These are phyloP conservation scores for Phaeosphaeriaceae sp. DNA, from an alignment of 2,329 filamentous ascomycete genomes.

Conservation along the genomic window DNA sequence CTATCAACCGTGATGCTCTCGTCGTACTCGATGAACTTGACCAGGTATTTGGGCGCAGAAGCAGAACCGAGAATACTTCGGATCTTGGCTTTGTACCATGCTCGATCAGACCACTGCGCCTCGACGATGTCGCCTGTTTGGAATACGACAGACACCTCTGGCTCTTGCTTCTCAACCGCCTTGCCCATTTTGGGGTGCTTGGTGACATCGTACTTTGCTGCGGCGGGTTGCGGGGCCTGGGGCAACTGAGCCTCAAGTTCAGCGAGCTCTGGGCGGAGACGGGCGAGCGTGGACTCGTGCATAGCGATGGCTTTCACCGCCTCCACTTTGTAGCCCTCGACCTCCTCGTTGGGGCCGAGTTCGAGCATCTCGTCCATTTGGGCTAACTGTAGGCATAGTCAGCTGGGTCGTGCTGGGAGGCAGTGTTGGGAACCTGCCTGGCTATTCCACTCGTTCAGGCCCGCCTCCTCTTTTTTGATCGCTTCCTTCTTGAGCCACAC, in stretches of 20 bases:
- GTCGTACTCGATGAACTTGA: constrained; percentile 93
- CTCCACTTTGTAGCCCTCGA: constrained; percentile 80
- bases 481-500: constrained; percentile 36
- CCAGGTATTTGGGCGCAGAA: constrained; percentile 89
- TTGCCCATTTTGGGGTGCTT: constrained; percentile 77
- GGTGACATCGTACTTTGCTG: constrained; percentile 77
- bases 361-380: constrained; percentile 80
- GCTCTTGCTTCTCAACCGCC: constrained; percentile 49
- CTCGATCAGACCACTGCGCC: constrained; percentile 91
- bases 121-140: constrained; percentile 89
- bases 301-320: constrained; percentile 82
- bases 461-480: constrained; percentile 28
- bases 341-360: constrained; percentile 81
- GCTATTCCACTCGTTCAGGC: constrained; percentile 26
- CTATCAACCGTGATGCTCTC: constrained; percentile 80
- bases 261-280: constrained; percentile 70
- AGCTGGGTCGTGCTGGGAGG: not conserved
- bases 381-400: constrained; percentile 11
- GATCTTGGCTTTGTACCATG: constrained; percentile 91
- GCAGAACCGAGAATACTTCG: constrained; percentile 92
- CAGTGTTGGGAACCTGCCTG: constrained; percentile 4
- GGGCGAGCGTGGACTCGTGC: constrained; percentile 78
- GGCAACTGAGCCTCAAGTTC: constrained; percentile 57
- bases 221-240: constrained; percentile 47
- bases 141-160: constrained; percentile 63